Percentiles rank a stretch among this genome's conserved stretches.
phyloP scores from a whole-genome alignment of 306 rosid genomes.

The Luffa aegyptiaca region DNA sequence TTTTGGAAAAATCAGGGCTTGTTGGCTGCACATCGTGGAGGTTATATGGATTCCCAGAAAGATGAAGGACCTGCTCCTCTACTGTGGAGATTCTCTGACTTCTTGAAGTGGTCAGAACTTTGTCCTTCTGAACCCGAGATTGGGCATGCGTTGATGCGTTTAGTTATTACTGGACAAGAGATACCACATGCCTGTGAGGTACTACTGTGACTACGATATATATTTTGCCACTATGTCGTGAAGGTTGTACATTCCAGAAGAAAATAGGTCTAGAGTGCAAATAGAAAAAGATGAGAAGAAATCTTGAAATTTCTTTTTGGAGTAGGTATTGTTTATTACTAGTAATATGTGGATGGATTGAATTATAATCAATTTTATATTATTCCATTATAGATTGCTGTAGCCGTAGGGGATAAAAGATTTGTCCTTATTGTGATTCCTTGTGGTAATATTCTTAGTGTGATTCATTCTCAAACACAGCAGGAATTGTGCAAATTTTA shows the following conservation, averaged over 20 bases:
- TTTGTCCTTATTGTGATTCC: not conserved
- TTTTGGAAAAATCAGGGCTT: conserved; percentile 50
- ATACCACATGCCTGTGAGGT: conserved; percentile 99
- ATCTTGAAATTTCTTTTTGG: not conserved
- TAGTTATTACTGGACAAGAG: conserved; percentile 98
- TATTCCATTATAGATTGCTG: not conserved
- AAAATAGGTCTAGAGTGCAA: not conserved
- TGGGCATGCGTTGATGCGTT: conserved; percentile 95
- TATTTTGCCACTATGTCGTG: not conserved
- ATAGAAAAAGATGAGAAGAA: not conserved
- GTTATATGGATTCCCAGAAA: conserved; percentile 91
- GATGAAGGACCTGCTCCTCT: conserved; percentile 98
- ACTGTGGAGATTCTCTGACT: conserved; percentile 91
- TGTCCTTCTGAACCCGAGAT: conserved; percentile 93
- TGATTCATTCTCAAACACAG: not conserved
- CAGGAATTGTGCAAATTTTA: not conserved
- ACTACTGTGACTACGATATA: conserved; percentile 13
- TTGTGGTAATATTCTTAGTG: not conserved
- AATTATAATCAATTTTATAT: not conserved
- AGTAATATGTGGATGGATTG: not conserved
- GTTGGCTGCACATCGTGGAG: conserved; percentile 98
- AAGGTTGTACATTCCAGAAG: not conserved
- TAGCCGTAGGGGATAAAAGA: not conserved
- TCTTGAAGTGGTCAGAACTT: conserved; percentile 98
- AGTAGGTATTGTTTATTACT: not conserved